Evolutionary conservation across 768 basidiomycete species (phyloP).

Genomic region (Leccinellum rugosiceps): DNA sequence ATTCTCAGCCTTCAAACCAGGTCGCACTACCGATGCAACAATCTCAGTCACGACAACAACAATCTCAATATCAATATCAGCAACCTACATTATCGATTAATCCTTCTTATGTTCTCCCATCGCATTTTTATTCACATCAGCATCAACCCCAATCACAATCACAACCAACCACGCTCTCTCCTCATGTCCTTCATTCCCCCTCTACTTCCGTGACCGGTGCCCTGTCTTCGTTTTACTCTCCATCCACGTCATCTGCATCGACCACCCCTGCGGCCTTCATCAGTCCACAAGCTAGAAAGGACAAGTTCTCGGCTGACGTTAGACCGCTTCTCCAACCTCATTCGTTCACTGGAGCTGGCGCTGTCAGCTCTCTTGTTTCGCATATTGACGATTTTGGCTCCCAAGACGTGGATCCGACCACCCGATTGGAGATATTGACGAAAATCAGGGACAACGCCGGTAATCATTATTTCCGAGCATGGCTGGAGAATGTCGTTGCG

Average conservation of each 20-base stretch:
- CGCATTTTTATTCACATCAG: conserved; percentile 38
- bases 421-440: conserved; percentile 72
- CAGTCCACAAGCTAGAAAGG: conserved; percentile 52
- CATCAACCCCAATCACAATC: conserved; percentile 30
- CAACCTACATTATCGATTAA: conserved; percentile 42
- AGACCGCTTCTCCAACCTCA: conserved; percentile 55
- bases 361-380: conserved; percentile 59
- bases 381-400: conserved; percentile 59
- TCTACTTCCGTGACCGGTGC: conserved; percentile 34
- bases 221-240: conserved; percentile 40
- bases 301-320: conserved; percentile 49
- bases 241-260: conserved; percentile 30
- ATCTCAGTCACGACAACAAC: conserved; percentile 35
- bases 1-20: conserved; percentile 42
- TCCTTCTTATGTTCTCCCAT: conserved; percentile 37
- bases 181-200: conserved; percentile 64
- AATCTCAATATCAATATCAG: conserved; percentile 38
- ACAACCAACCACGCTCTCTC: conserved; percentile 64
- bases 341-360: conserved; percentile 65
- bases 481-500: conserved; percentile 72
- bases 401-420: conserved; percentile 59
- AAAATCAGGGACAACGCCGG: conserved; percentile 81
- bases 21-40: conserved; percentile 33
- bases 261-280: conserved; percentile 28
- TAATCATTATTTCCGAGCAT: conserved; percentile 84